Base-by-base conservation (phyloP, 2,329 filamentous ascomycete species). In the Clonostachys solani region DNA sequence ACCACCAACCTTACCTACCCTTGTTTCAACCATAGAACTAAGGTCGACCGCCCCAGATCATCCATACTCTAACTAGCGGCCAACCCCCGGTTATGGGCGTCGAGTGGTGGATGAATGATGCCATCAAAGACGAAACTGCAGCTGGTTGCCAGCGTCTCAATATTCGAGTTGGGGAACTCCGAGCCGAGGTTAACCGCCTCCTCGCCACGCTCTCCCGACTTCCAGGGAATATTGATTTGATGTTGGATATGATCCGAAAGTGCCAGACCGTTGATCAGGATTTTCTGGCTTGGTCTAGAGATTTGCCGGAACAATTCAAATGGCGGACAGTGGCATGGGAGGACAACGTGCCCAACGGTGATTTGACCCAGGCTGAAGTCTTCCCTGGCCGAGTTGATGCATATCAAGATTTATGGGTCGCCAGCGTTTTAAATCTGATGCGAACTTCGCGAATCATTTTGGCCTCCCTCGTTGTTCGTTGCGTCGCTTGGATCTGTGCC, bases 321-420 rank as follows among this genome's bases (percentile, higher is more conserved):
- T 73, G 64, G 56, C 69, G 68, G 55, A 77, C 77, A 2, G 74
- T 80, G 2, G 74, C 74, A 4, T 83, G 80, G 47, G 75, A 81
- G 50, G 73, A 78, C 49, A 68, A 73, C 50, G 68, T 79, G 5
- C 72, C 74, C 1, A 68, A 69, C 41, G 74, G 73, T 18, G 74
- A 83, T 58, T 79, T 78, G 52, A 54, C 64, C 18, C 66, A 68
- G 48, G 74, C 77, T 3, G 78, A 81, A 52, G 77, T 81, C 0
- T 84, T 75, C 54, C 81, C 81, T 1, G 81, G 81, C 3, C 71
- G 77, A 15, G 74, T 84, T 18, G 81, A 85, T 55, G 67, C 77
- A 6, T 84, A 83, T 56, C 63, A 66, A 18, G 80, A 84, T 59
- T 66, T 83, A 41, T 83, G 74, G 71, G 74, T 80, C 40, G 75